A percentile compares a stretch with the other conserved stretches of the same genome.
Conservation (phyloP, 1,139 yeast species). For the Protomyces gravidus region DNA sequence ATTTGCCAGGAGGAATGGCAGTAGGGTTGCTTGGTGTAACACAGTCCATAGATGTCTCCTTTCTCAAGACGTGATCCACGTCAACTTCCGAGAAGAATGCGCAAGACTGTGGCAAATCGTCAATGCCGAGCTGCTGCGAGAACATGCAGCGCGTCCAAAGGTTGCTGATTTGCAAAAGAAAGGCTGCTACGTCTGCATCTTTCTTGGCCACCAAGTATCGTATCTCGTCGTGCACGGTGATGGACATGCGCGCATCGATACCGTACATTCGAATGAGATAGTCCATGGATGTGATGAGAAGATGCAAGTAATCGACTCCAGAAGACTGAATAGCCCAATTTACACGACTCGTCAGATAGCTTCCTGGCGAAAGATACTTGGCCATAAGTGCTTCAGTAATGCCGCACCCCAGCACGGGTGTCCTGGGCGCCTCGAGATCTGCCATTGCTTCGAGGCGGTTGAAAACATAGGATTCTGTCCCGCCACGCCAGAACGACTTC, state of each 20-base stretch:
- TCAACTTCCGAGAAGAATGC: conserved; percentile 96
- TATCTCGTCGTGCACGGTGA: conserved; percentile 95
- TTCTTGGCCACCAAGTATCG: conserved; percentile 71
- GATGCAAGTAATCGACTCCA: conserved; percentile 92
- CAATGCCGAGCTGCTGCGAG: conserved; percentile 84
- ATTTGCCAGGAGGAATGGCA: conserved; percentile 75
- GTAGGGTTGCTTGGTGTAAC: conserved; percentile 79
- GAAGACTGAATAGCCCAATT: conserved; percentile 99
- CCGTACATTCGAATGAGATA: conserved; percentile 61
- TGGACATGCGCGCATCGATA: conserved; percentile 71
- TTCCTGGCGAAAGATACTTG: conserved; percentile 58
- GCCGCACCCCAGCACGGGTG: conserved; percentile 91
- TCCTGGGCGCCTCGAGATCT: conserved; percentile 71
- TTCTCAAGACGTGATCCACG: conserved; percentile 77
- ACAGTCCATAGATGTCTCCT: conserved; percentile 84
- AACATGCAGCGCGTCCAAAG: conserved; percentile 96
- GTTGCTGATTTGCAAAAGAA: conserved; percentile 82
- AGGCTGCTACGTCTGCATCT: conserved; percentile 69
- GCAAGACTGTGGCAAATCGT: conserved; percentile 86
- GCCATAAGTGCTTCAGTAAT: conserved; percentile 78
- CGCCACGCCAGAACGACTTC: conserved; percentile 70
- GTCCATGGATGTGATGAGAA: conserved; percentile 82
- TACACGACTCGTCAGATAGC: conserved; percentile 80
- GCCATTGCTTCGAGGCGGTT: conserved; percentile 86
- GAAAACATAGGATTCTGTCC: conserved; percentile 88